Evolutionary conservation across 2,329 filamentous ascomycete genomes (phyloP), one percentile per base, ranked within the genome.

Genomic region (Daldinia eschscholtzii): DNA sequence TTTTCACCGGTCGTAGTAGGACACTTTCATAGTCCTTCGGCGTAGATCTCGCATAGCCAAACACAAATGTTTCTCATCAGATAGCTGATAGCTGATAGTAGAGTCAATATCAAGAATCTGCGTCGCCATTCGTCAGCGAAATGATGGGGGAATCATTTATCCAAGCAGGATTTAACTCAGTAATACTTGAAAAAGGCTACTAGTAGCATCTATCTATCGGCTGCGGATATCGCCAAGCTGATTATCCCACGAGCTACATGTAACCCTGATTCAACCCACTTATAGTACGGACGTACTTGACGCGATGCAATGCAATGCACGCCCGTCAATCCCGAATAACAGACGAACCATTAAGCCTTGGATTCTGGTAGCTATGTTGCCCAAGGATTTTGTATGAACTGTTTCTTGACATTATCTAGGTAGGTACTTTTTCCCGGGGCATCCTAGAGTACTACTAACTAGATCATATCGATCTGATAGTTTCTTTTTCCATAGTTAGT

Each of bases 261-360:
- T 44, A 48, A 48, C 50, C 50, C 39, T 62, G 20, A 42, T 57
- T 18, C 20, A 42, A 57, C 37, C 37, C 6, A 42, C 20, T 57
- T 30, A 53, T 18, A 33, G 7, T 52, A 52, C 46, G 15, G 28
- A 33, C 15, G 26, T 30, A 52, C 7, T 39, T 30, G 57, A 64
- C 65, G 52, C 44, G 15, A 64, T 65, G 61, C 53, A 30, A 70
- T 67, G 67, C 61, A 57, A 67, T 70, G 64, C 61, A 64, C 30
- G 57, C 30, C 37, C 48, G 44, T 42, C 48, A n/a, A 37, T 61
- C 33, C 56, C 55, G 44, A 55, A 39, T 50, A 42, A 39, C 50
- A 41, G 57, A 61, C 56, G 28, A 50, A 64, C 56, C 42, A 44
- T 52, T 6, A n/a, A 33, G 12, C 46, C 33, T 26, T 33, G 7